phyloP scores from a whole-genome alignment of 2,329 filamentous ascomycete genomes.

The Metarhizium rileyi region DNA sequence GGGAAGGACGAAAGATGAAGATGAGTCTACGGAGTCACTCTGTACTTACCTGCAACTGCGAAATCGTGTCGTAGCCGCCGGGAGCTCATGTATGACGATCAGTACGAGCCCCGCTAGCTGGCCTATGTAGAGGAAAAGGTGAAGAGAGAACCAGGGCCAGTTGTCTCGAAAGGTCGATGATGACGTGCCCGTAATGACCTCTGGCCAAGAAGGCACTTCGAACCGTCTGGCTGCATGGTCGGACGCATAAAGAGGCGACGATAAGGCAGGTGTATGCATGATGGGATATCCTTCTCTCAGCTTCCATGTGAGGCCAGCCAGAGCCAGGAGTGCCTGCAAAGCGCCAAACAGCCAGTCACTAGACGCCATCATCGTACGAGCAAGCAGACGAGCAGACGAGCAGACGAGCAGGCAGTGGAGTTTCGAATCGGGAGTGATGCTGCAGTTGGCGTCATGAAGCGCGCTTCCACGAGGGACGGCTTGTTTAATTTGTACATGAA shows the following conservation, averaged over 20 bases:
- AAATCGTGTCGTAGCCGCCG: neutral
- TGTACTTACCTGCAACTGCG: slow-evolving; percentile 1
- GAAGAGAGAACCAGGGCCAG: slow-evolving; percentile 10
- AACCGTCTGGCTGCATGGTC: neutral
- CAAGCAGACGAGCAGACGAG: no score
- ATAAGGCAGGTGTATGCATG: neutral
- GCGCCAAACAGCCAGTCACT: neutral
- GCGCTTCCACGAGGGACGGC: neutral
- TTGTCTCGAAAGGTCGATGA: neutral
- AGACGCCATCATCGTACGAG: neutral
- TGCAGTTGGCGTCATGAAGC: neutral
- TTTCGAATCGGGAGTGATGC: neutral
- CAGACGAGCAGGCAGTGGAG: neutral
- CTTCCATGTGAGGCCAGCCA: slow-evolving; percentile 6
- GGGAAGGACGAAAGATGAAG: no score
- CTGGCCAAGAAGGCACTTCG: neutral
- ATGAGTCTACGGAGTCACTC: no score
- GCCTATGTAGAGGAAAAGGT: slow-evolving; percentile 8
- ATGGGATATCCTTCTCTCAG: slow-evolving; percentile 3
- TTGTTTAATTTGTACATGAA: neutral
- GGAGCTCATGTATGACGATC: slow-evolving; percentile 2
- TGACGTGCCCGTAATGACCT: slow-evolving; percentile 1
- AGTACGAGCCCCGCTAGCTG: slow-evolving; percentile 5
- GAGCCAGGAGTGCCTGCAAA: slow-evolving; percentile 3
- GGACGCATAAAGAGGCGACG: neutral